Evolutionary conservation across 2,329 filamentous ascomycete genomes (phyloP).

Genomic region (Hysterium pulicare): DNA sequence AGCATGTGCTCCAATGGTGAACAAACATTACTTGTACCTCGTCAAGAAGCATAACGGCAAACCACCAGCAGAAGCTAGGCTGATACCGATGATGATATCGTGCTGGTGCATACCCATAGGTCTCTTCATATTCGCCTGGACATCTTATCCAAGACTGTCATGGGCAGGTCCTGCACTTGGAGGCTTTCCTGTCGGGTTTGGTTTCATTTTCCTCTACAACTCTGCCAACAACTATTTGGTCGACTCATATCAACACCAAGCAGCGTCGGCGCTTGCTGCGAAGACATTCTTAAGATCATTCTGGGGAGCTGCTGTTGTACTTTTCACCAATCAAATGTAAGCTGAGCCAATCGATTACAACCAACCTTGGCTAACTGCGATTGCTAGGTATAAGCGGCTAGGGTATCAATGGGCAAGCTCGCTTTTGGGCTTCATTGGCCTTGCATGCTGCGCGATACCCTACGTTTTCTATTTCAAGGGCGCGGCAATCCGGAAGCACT

Average conservation of each 20-base stretch:
- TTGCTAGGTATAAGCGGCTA: conserved; percentile 46
- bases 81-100: conserved; percentile 67
- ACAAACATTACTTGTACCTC: conserved; percentile 73
- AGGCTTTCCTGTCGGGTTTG: conserved; percentile 65
- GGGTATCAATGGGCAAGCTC: conserved; percentile 73
- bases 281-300: conserved; percentile 78
- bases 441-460: conserved; percentile 78
- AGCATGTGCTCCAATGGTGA: conserved; percentile 66
- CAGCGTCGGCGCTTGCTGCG: conserved; percentile 74
- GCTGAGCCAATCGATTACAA: conserved; percentile 52
- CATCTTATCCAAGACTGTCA: conserved; percentile 61
- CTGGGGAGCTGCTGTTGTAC: conserved; percentile 73
- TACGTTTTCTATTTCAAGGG: conserved; percentile 80
- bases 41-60: conserved; percentile 63
- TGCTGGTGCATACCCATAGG: conserved; percentile 62
- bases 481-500: conserved; percentile 63
- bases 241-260: conserved; percentile 68
- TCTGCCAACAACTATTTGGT: conserved; percentile 55
- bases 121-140: conserved; percentile 67
- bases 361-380: background rate
- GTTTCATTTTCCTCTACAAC: conserved; percentile 83
- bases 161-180: conserved; percentile 73
- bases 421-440: conserved; percentile 68
- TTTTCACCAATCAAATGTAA: conserved; percentile 81
- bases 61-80: conserved; percentile 71